Evolutionary conservation across 768 basidiomycete species (phyloP).

Genomic region (Pleurotus salmoneostramineus): DNA sequence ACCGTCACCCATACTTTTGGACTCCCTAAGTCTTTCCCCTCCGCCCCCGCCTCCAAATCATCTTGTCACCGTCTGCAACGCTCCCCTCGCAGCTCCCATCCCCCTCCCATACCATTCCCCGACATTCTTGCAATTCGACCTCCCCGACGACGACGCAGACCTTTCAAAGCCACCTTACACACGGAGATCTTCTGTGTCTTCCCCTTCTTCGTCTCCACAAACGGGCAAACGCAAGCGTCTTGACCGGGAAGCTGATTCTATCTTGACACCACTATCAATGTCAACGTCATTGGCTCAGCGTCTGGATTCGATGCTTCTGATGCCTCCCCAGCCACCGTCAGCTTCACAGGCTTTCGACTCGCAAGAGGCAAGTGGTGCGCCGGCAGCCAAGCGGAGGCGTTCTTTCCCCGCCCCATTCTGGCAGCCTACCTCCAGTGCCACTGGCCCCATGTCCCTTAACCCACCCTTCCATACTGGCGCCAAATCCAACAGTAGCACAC

Average conservation of each 20-base stretch:
- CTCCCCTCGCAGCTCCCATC: constrained; percentile 64
- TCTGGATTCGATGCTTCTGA: constrained; percentile 10
- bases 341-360: neutral
- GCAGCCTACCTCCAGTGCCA: neutral
- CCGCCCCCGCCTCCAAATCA: constrained; percentile 22
- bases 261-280: constrained; percentile 14
- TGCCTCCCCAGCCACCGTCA: neutral
- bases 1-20: constrained; percentile 9
- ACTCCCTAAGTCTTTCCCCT: constrained; percentile 17
- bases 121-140: constrained; percentile 63
- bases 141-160: constrained; percentile 66
- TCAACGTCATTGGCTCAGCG: constrained; percentile 11
- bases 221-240: constrained; percentile 48
- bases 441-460: neutral
- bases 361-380: constrained; percentile 1
- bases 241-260: constrained; percentile 12
- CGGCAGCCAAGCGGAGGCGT: constrained; percentile 2
- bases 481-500: neutral
- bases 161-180: constrained; percentile 68
- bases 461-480: neutral
- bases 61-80: constrained; percentile 49
- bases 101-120: constrained; percentile 71
- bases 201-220: constrained; percentile 10
- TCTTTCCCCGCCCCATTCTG: constrained; percentile 5
- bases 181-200: neutral